Evolutionary conservation across 2,329 filamentous ascomycete genomes (phyloP).

Genomic region (Cladophialophora psammophila): DNA sequence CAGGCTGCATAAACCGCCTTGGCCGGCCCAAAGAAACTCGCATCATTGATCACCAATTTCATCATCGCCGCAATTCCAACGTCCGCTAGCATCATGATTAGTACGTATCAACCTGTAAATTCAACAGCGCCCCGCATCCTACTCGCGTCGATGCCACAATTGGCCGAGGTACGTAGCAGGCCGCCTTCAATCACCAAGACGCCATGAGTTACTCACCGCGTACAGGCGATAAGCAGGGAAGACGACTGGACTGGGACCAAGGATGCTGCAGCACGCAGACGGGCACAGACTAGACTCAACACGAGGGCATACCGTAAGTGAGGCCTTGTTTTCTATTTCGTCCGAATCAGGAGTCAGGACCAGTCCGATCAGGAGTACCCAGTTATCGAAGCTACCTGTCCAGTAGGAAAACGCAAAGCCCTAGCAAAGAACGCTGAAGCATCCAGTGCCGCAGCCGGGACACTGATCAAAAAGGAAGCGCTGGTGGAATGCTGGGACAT

Average conservation of each 20-base stretch:
- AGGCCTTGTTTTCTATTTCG: not conserved
- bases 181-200: constrained; percentile 5
- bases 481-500: constrained; percentile 18
- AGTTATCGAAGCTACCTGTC: constrained; percentile 7
- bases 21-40: not conserved
- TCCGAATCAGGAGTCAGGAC: not conserved
- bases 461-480: constrained; percentile 13
- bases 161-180: constrained; percentile 20
- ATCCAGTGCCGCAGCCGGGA: constrained; percentile 13
- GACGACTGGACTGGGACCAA: constrained; percentile 22
- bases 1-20: constrained; percentile 9
- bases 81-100: constrained; percentile 14
- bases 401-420: constrained; percentile 21
- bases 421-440: constrained; percentile 19
- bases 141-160: constrained; percentile 17
- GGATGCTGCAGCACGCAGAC: constrained; percentile 20
- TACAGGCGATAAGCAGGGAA: constrained; percentile 19
- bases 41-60: constrained; percentile 18
- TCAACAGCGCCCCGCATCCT: constrained; percentile 9
- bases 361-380: constrained; percentile 14
- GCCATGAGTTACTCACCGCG: constrained; percentile 7
- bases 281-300: constrained; percentile 19
- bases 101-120: constrained; percentile 7
- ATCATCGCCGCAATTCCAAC: constrained; percentile 13
- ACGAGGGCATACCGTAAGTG: constrained; percentile 22